These are phyloP conservation scores for Eimeria mitis DNA, from an alignment of 169 alveolate genomes.

Conservation along the genomic window DNA sequence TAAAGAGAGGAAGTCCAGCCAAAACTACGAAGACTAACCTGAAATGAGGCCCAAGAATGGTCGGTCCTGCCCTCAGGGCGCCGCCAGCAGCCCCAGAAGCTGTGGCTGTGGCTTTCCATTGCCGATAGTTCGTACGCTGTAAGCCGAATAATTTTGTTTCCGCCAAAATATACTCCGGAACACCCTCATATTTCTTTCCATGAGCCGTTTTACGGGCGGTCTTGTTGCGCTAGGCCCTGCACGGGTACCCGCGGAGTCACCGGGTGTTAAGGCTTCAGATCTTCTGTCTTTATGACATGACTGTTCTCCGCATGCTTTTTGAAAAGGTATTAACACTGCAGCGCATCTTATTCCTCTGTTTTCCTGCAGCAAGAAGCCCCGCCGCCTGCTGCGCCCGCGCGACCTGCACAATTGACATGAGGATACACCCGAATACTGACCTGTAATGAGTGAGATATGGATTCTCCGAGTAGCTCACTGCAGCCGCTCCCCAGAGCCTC, in stretches of 20 bases:
- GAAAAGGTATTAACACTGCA: slow-evolving; percentile 17
- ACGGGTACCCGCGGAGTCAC: background rate
- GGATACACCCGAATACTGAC: background rate
- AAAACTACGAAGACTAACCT: background rate
- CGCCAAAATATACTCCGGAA: background rate
- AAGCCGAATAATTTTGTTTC: background rate
- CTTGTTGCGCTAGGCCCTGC: slow-evolving; percentile 6
- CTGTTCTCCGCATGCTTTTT: slow-evolving; percentile 12
- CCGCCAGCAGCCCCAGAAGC: slow-evolving; percentile 34
- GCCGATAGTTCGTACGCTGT: background rate
- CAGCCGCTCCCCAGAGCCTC: slow-evolving; percentile 44
- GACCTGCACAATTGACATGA: background rate
- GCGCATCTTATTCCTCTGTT: background rate
- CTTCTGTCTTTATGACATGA: background rate
- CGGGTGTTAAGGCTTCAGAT: background rate
- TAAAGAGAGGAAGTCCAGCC: background rate
- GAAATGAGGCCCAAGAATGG: background rate
- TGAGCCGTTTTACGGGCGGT: background rate
- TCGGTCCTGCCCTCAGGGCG: background rate
- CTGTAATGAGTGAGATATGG: slow-evolving; percentile 7
- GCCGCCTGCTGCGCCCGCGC: slow-evolving; percentile 1
- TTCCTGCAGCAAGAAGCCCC: background rate
- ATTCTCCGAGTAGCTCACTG: background rate
- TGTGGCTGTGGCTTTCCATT: background rate
- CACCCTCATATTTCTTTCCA: background rate